phyloP scores from a whole-genome alignment of 345 rosid species.

The Boechera stricta region DNA sequence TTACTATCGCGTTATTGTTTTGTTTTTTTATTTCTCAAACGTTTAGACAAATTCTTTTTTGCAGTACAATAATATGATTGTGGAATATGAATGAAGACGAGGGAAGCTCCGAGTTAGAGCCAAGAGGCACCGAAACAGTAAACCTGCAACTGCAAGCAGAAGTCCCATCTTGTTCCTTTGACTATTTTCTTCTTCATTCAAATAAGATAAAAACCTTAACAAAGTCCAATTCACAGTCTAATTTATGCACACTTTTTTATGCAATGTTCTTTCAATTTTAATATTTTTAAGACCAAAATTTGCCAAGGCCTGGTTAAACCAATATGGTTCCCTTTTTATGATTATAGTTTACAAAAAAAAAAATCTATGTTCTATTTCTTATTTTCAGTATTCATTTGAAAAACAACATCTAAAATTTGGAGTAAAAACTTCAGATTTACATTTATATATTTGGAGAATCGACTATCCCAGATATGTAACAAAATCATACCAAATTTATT shows the following conservation, averaged over 20 bases:
- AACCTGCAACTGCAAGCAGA: slow-evolving; percentile 44
- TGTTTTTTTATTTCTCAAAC: too few species aligned
- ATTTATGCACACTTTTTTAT: slow-evolving; percentile 5
- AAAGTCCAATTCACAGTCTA: slow-evolving; percentile 24
- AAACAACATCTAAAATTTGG: background rate
- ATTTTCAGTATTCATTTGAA: too few species aligned
- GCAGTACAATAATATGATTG: slow-evolving; percentile 24
- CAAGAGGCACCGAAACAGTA: slow-evolving; percentile 44
- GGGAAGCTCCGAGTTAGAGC: slow-evolving; percentile 38
- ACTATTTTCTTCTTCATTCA: slow-evolving; percentile 29
- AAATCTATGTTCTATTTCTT: background rate
- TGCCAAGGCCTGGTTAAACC: too few species aligned
- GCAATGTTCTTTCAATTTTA: slow-evolving; percentile 23
- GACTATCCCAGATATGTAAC: background rate
- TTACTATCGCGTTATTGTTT: too few species aligned
- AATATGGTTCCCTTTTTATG: too few species aligned
- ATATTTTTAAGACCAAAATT: too few species aligned
- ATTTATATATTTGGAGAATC: background rate
- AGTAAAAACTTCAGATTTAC: background rate
- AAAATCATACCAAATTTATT: background rate
- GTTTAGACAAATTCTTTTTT: background rate
- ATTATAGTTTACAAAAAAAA: too few species aligned
- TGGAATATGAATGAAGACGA: slow-evolving; percentile 23
- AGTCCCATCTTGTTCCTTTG: slow-evolving; percentile 51
- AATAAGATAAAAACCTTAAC: slow-evolving; percentile 16